A percentile compares a stretch with the other conserved stretches of the same genome.
These are phyloP conservation scores for Kappamyces sp. DNA, from an alignment of 192 early-diverging fungal species.

Conservation along the genomic window DNA sequence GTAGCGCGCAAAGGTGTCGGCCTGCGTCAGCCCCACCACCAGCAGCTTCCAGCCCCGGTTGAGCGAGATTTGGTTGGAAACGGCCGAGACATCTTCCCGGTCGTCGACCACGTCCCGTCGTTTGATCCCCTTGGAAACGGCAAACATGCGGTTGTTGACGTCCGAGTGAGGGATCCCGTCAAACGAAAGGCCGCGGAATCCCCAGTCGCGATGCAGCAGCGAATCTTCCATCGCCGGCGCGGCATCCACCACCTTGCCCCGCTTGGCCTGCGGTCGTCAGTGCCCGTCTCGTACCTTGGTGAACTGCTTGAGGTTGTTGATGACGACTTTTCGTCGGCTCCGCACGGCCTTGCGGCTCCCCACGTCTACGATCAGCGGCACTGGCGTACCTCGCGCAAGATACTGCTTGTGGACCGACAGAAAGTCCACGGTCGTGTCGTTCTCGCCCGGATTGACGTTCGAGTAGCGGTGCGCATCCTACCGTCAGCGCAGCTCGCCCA, in stretches of 20 bases:
- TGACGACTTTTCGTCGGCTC: too few relatives aligned
- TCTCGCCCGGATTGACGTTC: slow-evolving; percentile 1
- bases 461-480: slow-evolving; percentile 7
- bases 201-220: slow-evolving; percentile 16
- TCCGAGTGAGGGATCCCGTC: slow-evolving; percentile 44
- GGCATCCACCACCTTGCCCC: neutral
- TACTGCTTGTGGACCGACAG: neutral
- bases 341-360: too few relatives aligned
- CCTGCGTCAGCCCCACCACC: slow-evolving; percentile 44
- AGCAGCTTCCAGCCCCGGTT: slow-evolving; percentile 55
- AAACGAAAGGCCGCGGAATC: slow-evolving; percentile 37
- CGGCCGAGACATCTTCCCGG: slow-evolving; percentile 42
- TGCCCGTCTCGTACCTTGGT: too few relatives aligned
- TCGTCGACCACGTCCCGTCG: neutral
- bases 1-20: slow-evolving; percentile 47
- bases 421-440: slow-evolving; percentile 12
- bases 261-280: neutral
- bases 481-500: too few relatives aligned
- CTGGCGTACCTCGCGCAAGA: neutral
- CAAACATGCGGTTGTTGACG: slow-evolving; percentile 28
- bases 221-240: neutral
- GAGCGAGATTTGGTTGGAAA: slow-evolving; percentile 46
- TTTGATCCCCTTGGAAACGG: slow-evolving; percentile 40
- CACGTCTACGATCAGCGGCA: too few relatives aligned
- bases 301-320: too few relatives aligned